phyloP scores from a whole-genome alignment of 2,329 filamentous ascomycete species.

The Trichoderma brevicompactum region DNA sequence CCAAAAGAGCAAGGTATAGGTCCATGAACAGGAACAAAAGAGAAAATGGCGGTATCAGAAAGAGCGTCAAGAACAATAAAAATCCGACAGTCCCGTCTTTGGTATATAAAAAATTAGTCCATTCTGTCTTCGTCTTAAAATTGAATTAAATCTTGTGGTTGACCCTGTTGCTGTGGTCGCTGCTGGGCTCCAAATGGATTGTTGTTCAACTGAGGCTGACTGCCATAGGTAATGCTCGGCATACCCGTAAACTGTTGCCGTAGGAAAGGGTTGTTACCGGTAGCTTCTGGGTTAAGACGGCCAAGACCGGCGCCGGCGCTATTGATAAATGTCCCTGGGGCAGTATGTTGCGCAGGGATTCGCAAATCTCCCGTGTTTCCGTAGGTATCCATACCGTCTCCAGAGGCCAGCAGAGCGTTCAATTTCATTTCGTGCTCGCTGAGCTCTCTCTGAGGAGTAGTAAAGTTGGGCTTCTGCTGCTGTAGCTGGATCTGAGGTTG shows the following conservation, averaged over 20 bases:
- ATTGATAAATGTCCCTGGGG: slow-evolving; percentile 95
- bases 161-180: slow-evolving; percentile 54
- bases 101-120: slow-evolving; percentile 16
- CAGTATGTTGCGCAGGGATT: slow-evolving; percentile 94
- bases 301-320: slow-evolving; percentile 83
- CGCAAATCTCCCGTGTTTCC: slow-evolving; percentile 96
- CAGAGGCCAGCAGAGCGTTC: slow-evolving; percentile 81
- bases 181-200: slow-evolving; percentile 63
- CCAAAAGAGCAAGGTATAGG: slow-evolving; percentile 11
- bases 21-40: slow-evolving; percentile 3
- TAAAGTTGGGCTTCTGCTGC: slow-evolving; percentile 40
- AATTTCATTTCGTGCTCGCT: slow-evolving; percentile 73
- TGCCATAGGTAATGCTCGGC: slow-evolving; percentile 62
- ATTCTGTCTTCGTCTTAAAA: slow-evolving; percentile 50
- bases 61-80: slow-evolving; percentile 17
- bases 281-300: slow-evolving; percentile 70
- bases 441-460: slow-evolving; percentile 56
- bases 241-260: slow-evolving; percentile 81
- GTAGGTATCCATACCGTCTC: slow-evolving; percentile 95
- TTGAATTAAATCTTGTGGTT: slow-evolving; percentile 65
- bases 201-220: slow-evolving; percentile 51
- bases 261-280: slow-evolving; percentile 88
- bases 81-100: slow-evolving; percentile 2
- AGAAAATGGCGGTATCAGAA: slow-evolving; percentile 22
- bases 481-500: slow-evolving; percentile 54